phyloP scores from a whole-genome alignment of 2,329 filamentous ascomycete genomes.

The Magnaporthiopsis incrustans region DNA sequence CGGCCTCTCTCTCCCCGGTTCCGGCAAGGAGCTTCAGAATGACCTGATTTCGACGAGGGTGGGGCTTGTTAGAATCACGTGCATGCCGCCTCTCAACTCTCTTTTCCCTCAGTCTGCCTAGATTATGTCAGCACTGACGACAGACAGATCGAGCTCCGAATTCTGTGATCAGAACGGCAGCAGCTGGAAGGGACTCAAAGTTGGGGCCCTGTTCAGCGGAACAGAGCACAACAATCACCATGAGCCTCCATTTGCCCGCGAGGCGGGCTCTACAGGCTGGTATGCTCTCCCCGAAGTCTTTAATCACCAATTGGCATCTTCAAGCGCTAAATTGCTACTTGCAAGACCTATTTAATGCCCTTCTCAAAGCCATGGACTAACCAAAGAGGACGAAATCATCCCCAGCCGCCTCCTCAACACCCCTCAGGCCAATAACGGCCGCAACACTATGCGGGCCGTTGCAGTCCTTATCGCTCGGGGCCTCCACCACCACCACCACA shows the following conservation, averaged over 20 bases:
- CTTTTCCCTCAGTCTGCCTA: background rate
- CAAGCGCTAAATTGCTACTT: background rate
- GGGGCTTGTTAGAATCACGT: background rate
- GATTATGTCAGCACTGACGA: constrained; percentile 5
- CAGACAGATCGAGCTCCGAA: background rate
- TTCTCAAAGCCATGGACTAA: background rate
- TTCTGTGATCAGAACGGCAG: background rate
- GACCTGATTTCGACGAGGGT: constrained; percentile 8
- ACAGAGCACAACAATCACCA: constrained; percentile 27
- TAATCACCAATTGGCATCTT: constrained; percentile 12
- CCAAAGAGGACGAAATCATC: background rate
- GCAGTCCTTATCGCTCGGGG: constrained; percentile 15
- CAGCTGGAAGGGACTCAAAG: background rate
- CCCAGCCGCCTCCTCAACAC: constrained; percentile 3
- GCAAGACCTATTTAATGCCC: background rate
- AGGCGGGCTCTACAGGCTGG: constrained; percentile 53
- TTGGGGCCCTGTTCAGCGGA: background rate
- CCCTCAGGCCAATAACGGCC: constrained; percentile 8
- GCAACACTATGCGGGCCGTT: constrained; percentile 15
- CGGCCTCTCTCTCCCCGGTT: background rate
- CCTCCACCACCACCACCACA: background rate
- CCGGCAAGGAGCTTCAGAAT: constrained; percentile 7
- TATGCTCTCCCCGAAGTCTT: constrained; percentile 28
- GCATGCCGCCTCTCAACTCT: background rate
- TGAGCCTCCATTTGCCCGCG: constrained; percentile 59